Percentiles rank a stretch among this genome's conserved stretches.
phyloP scores from a whole-genome alignment of 768 basidiomycete species.

The Mycena rebaudengoi region DNA sequence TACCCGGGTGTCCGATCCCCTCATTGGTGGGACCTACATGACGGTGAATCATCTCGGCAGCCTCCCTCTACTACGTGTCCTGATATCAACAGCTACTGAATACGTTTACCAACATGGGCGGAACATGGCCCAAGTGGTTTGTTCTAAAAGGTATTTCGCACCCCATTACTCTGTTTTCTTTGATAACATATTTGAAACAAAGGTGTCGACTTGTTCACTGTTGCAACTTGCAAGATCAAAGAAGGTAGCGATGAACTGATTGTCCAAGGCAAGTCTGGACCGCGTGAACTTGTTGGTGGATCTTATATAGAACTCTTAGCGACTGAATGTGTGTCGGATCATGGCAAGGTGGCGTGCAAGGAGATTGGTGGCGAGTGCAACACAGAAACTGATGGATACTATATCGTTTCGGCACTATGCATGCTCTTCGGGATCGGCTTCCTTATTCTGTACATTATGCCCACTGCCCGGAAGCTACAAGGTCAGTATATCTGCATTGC shows the following conservation, averaged over 20 bases:
- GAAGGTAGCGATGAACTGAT: constrained; percentile 60
- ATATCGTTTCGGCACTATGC: constrained; percentile 83
- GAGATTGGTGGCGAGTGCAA: constrained; percentile 82
- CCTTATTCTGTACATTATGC: constrained; percentile 80
- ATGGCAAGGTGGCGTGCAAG: constrained; percentile 82
- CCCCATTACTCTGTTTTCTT: background rate
- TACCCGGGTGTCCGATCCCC: constrained; percentile 92
- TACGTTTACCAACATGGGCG: constrained; percentile 95
- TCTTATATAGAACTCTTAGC: constrained; percentile 51
- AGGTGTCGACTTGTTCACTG: constrained; percentile 90
- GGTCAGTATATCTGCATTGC: constrained; percentile 54
- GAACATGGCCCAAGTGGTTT: constrained; percentile 98
- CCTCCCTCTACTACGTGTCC: constrained; percentile 1
- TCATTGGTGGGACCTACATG: constrained; percentile 99
- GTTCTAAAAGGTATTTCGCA: constrained; percentile 78
- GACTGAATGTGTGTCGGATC: constrained; percentile 91
- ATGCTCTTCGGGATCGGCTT: constrained; percentile 77
- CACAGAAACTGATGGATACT: constrained; percentile 92
- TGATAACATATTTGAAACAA: background rate
- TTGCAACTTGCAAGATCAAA: constrained; percentile 82
- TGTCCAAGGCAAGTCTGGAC: constrained; percentile 57
- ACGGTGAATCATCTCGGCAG: constrained; percentile 69
- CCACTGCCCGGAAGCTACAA: constrained; percentile 87
- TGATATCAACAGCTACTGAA: constrained; percentile 75
- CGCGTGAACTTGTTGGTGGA: background rate